Evolutionary conservation across 768 basidiomycete genomes (phyloP).

Genomic region (Lentinula detonsa): DNA sequence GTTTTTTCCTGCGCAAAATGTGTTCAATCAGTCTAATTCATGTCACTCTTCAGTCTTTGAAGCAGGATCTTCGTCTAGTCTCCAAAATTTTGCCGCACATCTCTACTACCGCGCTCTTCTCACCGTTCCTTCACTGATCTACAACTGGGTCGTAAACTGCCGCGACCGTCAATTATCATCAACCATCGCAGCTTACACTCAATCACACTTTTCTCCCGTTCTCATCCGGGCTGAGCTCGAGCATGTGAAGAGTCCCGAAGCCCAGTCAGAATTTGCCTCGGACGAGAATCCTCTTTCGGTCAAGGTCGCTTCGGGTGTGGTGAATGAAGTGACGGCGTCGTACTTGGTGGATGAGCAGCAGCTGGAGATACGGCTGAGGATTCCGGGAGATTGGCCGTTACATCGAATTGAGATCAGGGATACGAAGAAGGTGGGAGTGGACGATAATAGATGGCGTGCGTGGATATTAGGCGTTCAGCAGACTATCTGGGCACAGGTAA

Average conservation of each 20-base stretch:
- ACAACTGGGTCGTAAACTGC: slow-evolving; percentile 80
- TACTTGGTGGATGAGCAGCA: slow-evolving; percentile 92
- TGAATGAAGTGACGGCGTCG: slow-evolving; percentile 77
- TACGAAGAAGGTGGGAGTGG: slow-evolving; percentile 77
- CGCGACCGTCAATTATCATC: slow-evolving; percentile 86
- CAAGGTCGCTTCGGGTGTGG: slow-evolving; percentile 57
- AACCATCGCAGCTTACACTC: slow-evolving; percentile 72
- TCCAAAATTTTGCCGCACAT: slow-evolving; percentile 74
- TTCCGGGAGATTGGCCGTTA: slow-evolving; percentile 90
- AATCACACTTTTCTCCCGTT: slow-evolving; percentile 81
- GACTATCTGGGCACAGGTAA: slow-evolving; percentile 79
- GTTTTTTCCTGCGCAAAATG: slow-evolving; percentile 15
- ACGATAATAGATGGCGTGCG: slow-evolving; percentile 85
- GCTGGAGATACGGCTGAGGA: slow-evolving; percentile 80
- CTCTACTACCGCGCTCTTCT: slow-evolving; percentile 85
- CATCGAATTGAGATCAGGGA: slow-evolving; percentile 86
- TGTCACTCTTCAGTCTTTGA: slow-evolving; percentile 48
- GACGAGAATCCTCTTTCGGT: slow-evolving; percentile 72
- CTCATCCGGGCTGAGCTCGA: slow-evolving; percentile 82
- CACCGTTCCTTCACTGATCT: slow-evolving; percentile 78
- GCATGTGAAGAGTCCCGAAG: slow-evolving; percentile 54
- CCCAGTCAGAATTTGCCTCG: slow-evolving; percentile 40
- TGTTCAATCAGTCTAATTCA: neutral
- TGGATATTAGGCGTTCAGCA: slow-evolving; percentile 94
- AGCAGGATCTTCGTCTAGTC: slow-evolving; percentile 39